These are phyloP conservation scores for Lactifluus pinguis DNA, from an alignment of 768 basidiomycete species.

Conservation along the genomic window DNA sequence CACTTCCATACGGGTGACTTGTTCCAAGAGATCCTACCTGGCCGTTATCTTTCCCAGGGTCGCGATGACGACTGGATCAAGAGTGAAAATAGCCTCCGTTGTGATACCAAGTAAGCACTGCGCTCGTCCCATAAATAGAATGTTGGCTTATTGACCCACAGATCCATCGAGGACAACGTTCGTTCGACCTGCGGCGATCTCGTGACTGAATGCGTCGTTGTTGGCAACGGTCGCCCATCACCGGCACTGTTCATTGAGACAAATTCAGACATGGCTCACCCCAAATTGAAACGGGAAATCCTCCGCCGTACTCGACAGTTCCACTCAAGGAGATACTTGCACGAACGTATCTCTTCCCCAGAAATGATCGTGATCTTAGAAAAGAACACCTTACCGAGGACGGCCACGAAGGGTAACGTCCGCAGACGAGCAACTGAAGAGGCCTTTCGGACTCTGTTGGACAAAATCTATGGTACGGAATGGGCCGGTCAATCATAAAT, in stretches of 20 bases:
- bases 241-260: constrained; percentile 73
- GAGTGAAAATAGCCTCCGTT: constrained; percentile 66
- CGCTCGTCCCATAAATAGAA: background rate
- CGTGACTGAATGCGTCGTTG: constrained; percentile 67
- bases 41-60: constrained; percentile 56
- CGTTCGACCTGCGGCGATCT: constrained; percentile 54
- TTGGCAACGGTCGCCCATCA: constrained; percentile 67
- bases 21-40: constrained; percentile 55
- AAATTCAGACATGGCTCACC: constrained; percentile 35
- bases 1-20: constrained; percentile 76
- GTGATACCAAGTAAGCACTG: constrained; percentile 54
- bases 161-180: constrained; percentile 71
- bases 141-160: constrained; percentile 18
- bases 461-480: constrained; percentile 40
- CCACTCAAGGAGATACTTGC: constrained; percentile 66
- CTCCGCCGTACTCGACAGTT: constrained; percentile 65
- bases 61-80: constrained; percentile 85
- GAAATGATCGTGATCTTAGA: constrained; percentile 63
- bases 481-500: constrained; percentile 6
- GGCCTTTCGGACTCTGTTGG: constrained; percentile 45
- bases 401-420: constrained; percentile 76
- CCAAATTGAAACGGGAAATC: constrained; percentile 60
- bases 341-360: constrained; percentile 61
- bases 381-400: constrained; percentile 59
- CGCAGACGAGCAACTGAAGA: constrained; percentile 71